Evolutionary conservation across 495 filamentous ascomycete genomes (phyloP).

Genomic region (Lasiosphaeria ovina): DNA sequence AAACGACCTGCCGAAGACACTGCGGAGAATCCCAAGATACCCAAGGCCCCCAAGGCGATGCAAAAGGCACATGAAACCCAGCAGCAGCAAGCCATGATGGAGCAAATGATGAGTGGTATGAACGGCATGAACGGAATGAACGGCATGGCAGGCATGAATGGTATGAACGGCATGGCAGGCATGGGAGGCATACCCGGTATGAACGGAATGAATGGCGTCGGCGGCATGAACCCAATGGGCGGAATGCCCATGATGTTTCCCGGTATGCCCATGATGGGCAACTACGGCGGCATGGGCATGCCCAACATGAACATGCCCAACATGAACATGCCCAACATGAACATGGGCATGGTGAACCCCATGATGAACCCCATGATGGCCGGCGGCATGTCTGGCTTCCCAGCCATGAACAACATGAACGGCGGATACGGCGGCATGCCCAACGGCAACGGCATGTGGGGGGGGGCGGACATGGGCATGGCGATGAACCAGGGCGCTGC

Average conservation of each 20-base stretch:
- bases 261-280: slow-evolving; percentile 33
- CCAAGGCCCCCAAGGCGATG: slow-evolving; percentile 60
- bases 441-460: slow-evolving; percentile 21
- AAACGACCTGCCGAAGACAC: slow-evolving; percentile 82
- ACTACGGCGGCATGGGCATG: slow-evolving; percentile 26
- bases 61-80: slow-evolving; percentile 38
- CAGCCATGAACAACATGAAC: slow-evolving; percentile 52
- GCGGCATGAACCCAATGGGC: slow-evolving; percentile 3
- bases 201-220: slow-evolving; percentile 8
- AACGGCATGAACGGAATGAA: slow-evolving; percentile 16
- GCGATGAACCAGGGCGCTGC: slow-evolving; percentile 10
- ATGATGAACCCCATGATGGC: slow-evolving; percentile 59
- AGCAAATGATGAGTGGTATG: slow-evolving; percentile 36
- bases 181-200: slow-evolving; percentile 29
- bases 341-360: slow-evolving; percentile 38
- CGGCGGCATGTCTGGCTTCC: slow-evolving; percentile 38
- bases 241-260: slow-evolving; percentile 36
- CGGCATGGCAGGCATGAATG: slow-evolving; percentile 1
- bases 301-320: slow-evolving; percentile 25
- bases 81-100: slow-evolving; percentile 34
- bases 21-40: slow-evolving; percentile 61
- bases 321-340: slow-evolving; percentile 31
- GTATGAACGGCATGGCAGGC: slow-evolving; percentile 17
- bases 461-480: slow-evolving; percentile 46
- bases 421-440: slow-evolving; percentile 17